Percentiles rank a stretch among this genome's conserved stretches.
Conservation (phyloP, 345 rosid genomes). For the Cardamine chenopodiifolia region DNA sequence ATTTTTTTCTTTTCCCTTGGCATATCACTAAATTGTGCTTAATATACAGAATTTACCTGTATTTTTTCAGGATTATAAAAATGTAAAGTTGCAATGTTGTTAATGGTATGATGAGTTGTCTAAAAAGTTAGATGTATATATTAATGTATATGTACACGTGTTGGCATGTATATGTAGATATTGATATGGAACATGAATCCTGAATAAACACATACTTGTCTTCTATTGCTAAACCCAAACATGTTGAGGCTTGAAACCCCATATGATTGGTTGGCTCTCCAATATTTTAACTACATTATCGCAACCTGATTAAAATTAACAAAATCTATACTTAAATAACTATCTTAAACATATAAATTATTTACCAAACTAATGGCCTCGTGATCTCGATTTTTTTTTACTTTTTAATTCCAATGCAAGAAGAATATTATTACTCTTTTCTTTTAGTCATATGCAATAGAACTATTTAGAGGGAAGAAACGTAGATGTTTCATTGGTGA, state of each 20-base stretch:
- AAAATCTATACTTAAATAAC: background rate
- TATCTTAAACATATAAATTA: background rate
- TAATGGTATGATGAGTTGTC: background rate
- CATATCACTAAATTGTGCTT: background rate
- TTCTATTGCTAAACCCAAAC: slow-evolving; percentile 37
- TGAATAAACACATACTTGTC: slow-evolving; percentile 29
- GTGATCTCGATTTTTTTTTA: background rate
- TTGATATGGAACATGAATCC: slow-evolving; percentile 34
- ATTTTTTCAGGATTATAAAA: background rate
- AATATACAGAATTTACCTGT: background rate
- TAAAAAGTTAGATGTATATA: background rate
- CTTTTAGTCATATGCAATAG: background rate
- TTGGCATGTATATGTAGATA: slow-evolving; percentile 28
- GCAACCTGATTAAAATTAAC: background rate
- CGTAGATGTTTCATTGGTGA: background rate
- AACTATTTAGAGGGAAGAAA: background rate
- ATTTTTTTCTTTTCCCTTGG: background rate
- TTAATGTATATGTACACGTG: slow-evolving; percentile 21
- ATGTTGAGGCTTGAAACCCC: slow-evolving; percentile 37
- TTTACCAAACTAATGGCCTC: background rate
- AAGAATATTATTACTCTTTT: background rate
- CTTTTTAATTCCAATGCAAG: background rate
- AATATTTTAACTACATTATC: slow-evolving; percentile 12
- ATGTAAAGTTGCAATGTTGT: background rate
- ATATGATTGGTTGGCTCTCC: slow-evolving; percentile 35